phyloP scores from a whole-genome alignment of 306 rosid genomes.

The Styphnolobium japonicum region DNA sequence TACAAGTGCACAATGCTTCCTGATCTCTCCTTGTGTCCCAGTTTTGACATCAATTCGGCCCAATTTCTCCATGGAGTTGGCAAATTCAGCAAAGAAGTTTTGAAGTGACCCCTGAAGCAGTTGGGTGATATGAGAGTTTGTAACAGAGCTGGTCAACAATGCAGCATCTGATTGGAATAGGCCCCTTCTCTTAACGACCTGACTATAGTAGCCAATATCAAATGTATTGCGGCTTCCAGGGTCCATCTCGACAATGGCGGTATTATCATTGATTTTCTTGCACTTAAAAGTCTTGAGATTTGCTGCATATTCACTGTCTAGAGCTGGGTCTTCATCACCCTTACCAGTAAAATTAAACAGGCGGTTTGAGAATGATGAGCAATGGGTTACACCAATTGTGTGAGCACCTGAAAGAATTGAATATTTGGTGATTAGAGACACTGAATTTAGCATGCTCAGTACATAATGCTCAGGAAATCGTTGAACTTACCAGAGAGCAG shows the following conservation, averaged over 20 bases:
- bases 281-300: slow-evolving; percentile 67
- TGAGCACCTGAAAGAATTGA: slow-evolving; percentile 59
- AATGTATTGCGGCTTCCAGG: slow-evolving; percentile 79
- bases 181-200: slow-evolving; percentile 62
- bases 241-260: slow-evolving; percentile 68
- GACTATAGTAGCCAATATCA: slow-evolving; percentile 62
- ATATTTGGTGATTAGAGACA: neutral
- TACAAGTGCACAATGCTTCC: slow-evolving; percentile 63
- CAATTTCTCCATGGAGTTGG: slow-evolving; percentile 77
- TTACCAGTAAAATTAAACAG: slow-evolving; percentile 69
- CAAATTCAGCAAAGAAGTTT: slow-evolving; percentile 55
- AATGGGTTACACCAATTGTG: slow-evolving; percentile 78
- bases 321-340: slow-evolving; percentile 69
- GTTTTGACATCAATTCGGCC: slow-evolving; percentile 50
- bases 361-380: slow-evolving; percentile 53
- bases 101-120: slow-evolving; percentile 45
- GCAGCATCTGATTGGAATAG: slow-evolving; percentile 73
- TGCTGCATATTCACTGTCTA: slow-evolving; percentile 59
- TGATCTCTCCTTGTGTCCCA: slow-evolving; percentile 65
- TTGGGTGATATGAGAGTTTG: slow-evolving; percentile 38
- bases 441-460: neutral
- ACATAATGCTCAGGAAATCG: neutral
- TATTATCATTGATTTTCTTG: slow-evolving; percentile 40
- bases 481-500: slow-evolving; percentile 62
- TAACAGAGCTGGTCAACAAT: slow-evolving; percentile 42